These are phyloP conservation scores for Liriodendron chinense DNA, from an alignment of 164 flowering plant genomes.

Conservation along the genomic window DNA sequence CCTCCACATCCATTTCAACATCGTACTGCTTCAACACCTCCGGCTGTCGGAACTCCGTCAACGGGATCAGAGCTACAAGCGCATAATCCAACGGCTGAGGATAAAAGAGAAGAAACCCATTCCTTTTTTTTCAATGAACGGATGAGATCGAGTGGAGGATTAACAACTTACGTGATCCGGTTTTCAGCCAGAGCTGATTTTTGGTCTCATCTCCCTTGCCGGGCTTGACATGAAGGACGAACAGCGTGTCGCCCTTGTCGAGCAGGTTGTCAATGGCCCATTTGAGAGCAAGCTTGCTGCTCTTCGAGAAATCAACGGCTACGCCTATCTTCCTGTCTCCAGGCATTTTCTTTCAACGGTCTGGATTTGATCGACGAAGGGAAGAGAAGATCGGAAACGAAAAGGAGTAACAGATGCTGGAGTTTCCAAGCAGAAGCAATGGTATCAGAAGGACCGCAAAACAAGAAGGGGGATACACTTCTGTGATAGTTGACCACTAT, in stretches of 20 bases:
- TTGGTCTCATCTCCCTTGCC: conserved; percentile 33
- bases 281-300: conserved; percentile 58
- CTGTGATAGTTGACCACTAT: no score
- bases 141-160: background rate
- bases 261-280: conserved; percentile 62
- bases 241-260: conserved; percentile 51
- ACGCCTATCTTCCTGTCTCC: conserved; percentile 45
- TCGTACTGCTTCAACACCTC: conserved; percentile 49
- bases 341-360: background rate
- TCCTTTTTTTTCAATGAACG: background rate
- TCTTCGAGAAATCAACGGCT: conserved; percentile 66
- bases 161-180: conserved; percentile 67
- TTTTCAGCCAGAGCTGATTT: conserved; percentile 44
- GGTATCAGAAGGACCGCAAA: no score
- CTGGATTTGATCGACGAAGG: background rate
- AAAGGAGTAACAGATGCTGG: no score
- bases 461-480: no score
- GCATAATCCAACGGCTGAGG: background rate
- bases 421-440: no score
- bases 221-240: conserved; percentile 43
- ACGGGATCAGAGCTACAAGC: conserved; percentile 60
- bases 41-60: conserved; percentile 48
- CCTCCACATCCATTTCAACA: conserved; percentile 42
- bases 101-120: background rate
- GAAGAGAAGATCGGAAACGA: background rate